Conservation (phyloP, 2,329 filamentous ascomycete genomes). For the Pleoardoris graminearum region DNA sequence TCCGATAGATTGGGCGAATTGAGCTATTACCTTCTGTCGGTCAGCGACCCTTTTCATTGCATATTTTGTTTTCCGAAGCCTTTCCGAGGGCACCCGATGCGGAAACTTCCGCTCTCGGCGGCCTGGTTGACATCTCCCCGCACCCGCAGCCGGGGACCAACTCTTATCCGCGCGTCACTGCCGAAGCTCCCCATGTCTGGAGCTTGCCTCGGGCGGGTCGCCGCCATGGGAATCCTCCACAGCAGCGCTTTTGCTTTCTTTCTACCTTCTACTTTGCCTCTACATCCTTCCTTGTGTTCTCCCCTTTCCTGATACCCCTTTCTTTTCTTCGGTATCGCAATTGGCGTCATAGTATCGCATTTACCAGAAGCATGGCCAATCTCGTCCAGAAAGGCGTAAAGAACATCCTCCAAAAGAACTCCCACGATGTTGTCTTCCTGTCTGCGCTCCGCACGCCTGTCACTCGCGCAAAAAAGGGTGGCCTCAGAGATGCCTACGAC, state of each 20-base stretch:
- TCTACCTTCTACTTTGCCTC: neutral
- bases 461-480: conserved; percentile 79
- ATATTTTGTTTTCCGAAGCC: conserved; percentile 8
- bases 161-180: conserved; percentile 31
- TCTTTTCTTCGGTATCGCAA: conserved; percentile 3
- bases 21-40: neutral
- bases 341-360: conserved; percentile 19
- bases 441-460: conserved; percentile 89
- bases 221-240: conserved; percentile 23
- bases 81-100: conserved; percentile 7
- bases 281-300: neutral
- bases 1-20: conserved; percentile 8
- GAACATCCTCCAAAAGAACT: conserved; percentile 75
- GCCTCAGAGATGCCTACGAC: conserved; percentile 84
- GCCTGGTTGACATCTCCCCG: conserved; percentile 9
- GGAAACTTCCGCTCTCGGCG: conserved; percentile 5
- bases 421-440: conserved; percentile 83
- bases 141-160: conserved; percentile 10
- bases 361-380: conserved; percentile 41
- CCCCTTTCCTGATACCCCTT: neutral
- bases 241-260: conserved; percentile 10
- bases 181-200: conserved; percentile 35
- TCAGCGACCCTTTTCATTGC: neutral
- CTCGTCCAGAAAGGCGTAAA: conserved; percentile 66
- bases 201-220: conserved; percentile 25